phyloP scores from a whole-genome alignment of 306 rosid species.

The Glycine soja region DNA sequence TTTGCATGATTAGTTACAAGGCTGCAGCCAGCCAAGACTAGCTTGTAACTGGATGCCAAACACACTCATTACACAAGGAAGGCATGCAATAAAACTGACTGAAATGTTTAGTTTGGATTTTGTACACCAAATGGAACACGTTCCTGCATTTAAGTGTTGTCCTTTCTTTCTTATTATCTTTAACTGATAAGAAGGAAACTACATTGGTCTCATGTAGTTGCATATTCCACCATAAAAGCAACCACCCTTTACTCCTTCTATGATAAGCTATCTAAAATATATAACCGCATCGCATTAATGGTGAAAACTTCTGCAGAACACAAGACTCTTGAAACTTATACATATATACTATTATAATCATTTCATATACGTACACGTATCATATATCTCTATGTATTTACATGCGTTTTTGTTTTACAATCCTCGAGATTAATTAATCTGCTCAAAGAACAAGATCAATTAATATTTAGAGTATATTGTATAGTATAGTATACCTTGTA shows the following conservation, averaged over 20 bases:
- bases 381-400: background rate
- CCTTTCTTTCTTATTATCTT: conserved; percentile 18
- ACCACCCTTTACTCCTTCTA: background rate
- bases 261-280: conserved; percentile 43
- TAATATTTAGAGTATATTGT: background rate
- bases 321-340: background rate
- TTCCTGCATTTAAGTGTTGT: conserved; percentile 33
- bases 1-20: background rate
- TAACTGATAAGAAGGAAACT: no score
- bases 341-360: background rate
- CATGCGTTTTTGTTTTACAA: background rate
- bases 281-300: background rate
- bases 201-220: background rate
- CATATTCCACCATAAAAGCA: background rate
- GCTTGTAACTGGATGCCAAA: background rate
- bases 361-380: conserved; percentile 28
- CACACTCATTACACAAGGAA: background rate
- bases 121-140: conserved; percentile 34
- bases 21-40: background rate
- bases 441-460: conserved; percentile 15
- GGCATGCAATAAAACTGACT: conserved; percentile 38
- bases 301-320: background rate
- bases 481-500: no score
- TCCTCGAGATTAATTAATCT: background rate
- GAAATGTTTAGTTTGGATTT: conserved; percentile 31